A percentile compares a stretch with the other conserved stretches of the same genome.
phyloP scores from a whole-genome alignment of 306 rosid species.

The Cucumis melo region DNA sequence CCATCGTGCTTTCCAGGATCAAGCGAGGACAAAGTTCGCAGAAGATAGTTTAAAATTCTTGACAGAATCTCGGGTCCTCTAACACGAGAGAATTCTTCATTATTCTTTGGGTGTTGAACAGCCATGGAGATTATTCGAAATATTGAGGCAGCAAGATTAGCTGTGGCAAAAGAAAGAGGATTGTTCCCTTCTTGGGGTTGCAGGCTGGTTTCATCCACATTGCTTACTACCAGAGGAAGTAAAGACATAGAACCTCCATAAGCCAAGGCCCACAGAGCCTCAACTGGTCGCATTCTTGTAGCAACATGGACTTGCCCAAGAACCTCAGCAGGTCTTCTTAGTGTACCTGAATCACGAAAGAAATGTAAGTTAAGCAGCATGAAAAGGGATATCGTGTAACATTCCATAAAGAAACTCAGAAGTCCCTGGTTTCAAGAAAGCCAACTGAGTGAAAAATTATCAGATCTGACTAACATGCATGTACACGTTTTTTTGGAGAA shows the following conservation, averaged over 20 bases:
- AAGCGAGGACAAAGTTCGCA: slow-evolving; percentile 62
- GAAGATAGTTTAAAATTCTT: slow-evolving; percentile 75
- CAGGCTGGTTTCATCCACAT: slow-evolving; percentile 52
- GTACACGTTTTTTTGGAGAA: too few relatives aligned
- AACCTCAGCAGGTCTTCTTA: slow-evolving; percentile 94
- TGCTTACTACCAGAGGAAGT: slow-evolving; percentile 75
- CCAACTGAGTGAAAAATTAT: background rate
- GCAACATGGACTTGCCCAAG: slow-evolving; percentile 98
- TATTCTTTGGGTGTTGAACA: slow-evolving; percentile 66
- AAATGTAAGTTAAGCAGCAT: slow-evolving; percentile 9
- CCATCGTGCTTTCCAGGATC: slow-evolving; percentile 50
- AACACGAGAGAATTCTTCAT: slow-evolving; percentile 64
- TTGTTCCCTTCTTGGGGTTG: slow-evolving; percentile 57
- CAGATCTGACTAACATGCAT: background rate
- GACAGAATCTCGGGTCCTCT: slow-evolving; percentile 98
- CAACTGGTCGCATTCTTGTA: slow-evolving; percentile 63
- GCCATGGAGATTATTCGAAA: slow-evolving; percentile 72
- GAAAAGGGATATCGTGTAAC: slow-evolving; percentile 11
- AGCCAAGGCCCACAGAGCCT: slow-evolving; percentile 91
- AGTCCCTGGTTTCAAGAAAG: background rate
- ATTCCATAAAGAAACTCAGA: slow-evolving; percentile 1
- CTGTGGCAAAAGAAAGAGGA: slow-evolving; percentile 58
- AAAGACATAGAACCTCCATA: slow-evolving; percentile 92
- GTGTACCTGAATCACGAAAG: slow-evolving; percentile 43
- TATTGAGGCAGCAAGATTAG: slow-evolving; percentile 72